Evolutionary conservation across 345 rosid genomes (phyloP).

Genomic region (Brassica juncea): DNA sequence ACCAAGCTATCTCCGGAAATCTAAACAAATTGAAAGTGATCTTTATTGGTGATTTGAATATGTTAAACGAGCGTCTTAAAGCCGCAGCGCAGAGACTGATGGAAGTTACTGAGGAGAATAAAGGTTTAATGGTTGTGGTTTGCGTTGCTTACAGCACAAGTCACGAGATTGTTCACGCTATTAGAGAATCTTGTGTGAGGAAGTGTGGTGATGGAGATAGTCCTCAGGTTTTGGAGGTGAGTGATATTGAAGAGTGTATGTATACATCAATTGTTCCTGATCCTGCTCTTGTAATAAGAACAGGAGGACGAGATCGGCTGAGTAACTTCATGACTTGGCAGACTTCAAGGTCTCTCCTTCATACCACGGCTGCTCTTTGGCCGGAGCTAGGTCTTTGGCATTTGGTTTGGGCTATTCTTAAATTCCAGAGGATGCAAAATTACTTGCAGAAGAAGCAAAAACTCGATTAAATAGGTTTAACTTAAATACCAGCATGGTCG

Average conservation of each 20-base stretch:
- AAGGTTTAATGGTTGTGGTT: conserved; percentile 39
- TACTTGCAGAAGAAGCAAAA: conserved; percentile 57
- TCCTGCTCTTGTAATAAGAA: conserved; percentile 69
- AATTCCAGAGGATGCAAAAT: conserved; percentile 50
- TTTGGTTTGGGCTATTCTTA: conserved; percentile 59
- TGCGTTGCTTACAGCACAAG: conserved; percentile 64
- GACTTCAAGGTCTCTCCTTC: conserved; percentile 47
- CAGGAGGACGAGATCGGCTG: conserved; percentile 67
- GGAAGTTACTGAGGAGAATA: conserved; percentile 53
- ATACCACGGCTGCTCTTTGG: conserved; percentile 58
- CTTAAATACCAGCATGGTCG: neutral
- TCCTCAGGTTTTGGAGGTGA: conserved; percentile 34
- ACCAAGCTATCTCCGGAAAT: conserved; percentile 31
- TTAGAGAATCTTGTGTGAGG: conserved; percentile 54
- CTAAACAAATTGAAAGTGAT: conserved; percentile 56
- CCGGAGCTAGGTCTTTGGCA: conserved; percentile 69
- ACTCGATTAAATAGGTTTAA: conserved; percentile 13
- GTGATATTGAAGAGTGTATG: conserved; percentile 54
- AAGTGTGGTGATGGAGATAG: conserved; percentile 34
- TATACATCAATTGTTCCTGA: conserved; percentile 56
- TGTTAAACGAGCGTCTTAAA: conserved; percentile 43
- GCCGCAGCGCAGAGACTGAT: conserved; percentile 58
- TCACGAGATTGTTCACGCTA: conserved; percentile 77
- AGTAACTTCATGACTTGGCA: conserved; percentile 73
- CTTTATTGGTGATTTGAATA: conserved; percentile 46